Evolutionary conservation across 179 eudicot genomes (phyloP), one percentile per base, ranked within the genome.

Genomic region (Silene noctiflora): DNA sequence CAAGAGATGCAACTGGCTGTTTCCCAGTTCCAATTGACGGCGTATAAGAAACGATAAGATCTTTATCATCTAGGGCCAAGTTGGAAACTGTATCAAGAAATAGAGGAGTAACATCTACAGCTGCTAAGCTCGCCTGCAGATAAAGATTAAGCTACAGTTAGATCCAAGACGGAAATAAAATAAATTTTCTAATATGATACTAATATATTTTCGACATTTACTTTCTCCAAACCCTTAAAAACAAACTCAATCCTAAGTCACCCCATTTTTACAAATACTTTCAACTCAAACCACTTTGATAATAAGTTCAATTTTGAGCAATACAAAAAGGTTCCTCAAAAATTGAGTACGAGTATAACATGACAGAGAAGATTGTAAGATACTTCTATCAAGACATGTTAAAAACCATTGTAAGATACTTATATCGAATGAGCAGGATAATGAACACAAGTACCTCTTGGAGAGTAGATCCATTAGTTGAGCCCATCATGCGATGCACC

Each of bases 21-120:
- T 48, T 77, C 65, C 71, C 77, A 35, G 69, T 70, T 67, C 77
- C 74, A 78, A 76, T 69, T 42, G 82, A 78, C 71, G 88, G 72
- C 1, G 78, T 73, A 58, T 64, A 82, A 27, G 91, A 80, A 62
- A 92, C 77, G 24, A 74, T 76, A 73, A 90, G 71, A 81, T 92
- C 97, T 63, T 85, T 80, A 19, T 90, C 90, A 48, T 82, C 86
- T 61, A 92, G 74, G 74, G 39, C 60, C 31, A 87, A 70, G 73
- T 88, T 90, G 12, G 91, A 84, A 78, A 81, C 72, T 71, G 82
- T 75, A 73, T 94, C 88, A 46, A 89, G 86, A 81, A 92, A 92
- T 11, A 94, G 83, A 63, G 98, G 98, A 79, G 87, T 85, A 29
- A 92, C 89, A 82, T 92, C 96, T 74, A 94, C 91, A 46, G 81